Base-by-base conservation (phyloP, 148 eudicot species). In the Silene conica region DNA sequence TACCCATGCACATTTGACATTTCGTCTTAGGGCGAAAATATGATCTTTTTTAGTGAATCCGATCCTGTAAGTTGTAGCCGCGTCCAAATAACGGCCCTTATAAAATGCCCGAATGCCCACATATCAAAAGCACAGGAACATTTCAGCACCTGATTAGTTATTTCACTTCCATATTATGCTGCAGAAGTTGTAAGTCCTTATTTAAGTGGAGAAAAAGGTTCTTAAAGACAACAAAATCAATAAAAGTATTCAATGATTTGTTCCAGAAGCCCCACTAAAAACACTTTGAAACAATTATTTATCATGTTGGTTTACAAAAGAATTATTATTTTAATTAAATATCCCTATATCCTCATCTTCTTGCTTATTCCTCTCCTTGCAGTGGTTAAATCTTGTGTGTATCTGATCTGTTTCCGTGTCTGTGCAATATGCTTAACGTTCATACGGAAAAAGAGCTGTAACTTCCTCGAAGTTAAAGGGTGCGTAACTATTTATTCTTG, bases 171-270 rank as follows among this genome's bases (percentile, higher is more conserved):
- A 22, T 63, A 50, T 46, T 65, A 19, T 34, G 45, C 19, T 26
- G 45, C 31, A 26, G 22, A 59, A n/a, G 52, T 45, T 73, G 12
- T 50, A 43, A 23, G 43, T 31, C 10, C 31, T 54, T 50, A 25
- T 54, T 23, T 52, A 68, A 46, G 57, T 46, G 28, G 58, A 48
- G 12, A 46, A 67, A 68, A 68, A 22, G 59, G 59, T 69, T 69
- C 60, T 23, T 25, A 25, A 74, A 79, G 81, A 74, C 81, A 79
- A 22, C 43, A 52, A 73, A 61, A 78, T 78, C 77, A 67, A 14
- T 23, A 62, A 64, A 69, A 74, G 55, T 4, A 34, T 8, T 69
- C 5, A 69, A 69, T 26, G 74, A 60, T 73, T 14, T 78, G 59
- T 28, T 59, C 60, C 60, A 64, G 63, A 23, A 25, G 19, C 38